A percentile compares a stretch with the other conserved stretches of the same genome.
Conservation (phyloP, 148 eudicot species). For the Diospyros kaki region DNA sequence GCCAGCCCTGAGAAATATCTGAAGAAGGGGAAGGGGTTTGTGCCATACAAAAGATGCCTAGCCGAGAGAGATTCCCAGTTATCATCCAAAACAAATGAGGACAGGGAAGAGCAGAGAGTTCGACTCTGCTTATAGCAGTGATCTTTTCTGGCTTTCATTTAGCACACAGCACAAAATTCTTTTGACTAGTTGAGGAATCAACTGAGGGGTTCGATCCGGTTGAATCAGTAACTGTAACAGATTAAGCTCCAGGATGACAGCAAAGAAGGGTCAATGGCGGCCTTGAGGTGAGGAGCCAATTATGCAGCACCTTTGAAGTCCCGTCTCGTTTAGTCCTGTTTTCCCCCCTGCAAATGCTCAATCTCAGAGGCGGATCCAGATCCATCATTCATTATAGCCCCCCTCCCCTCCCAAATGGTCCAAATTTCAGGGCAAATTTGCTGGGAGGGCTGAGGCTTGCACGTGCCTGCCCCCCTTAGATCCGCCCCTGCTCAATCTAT, state of each 20-base stretch:
- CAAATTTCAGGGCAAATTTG: no score
- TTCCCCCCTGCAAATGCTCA: background rate
- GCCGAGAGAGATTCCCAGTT: constrained; percentile 36
- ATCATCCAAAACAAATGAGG: constrained; percentile 28
- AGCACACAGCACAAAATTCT: background rate
- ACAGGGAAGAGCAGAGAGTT: constrained; percentile 41
- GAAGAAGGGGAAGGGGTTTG: constrained; percentile 46
- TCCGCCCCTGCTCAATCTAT: background rate
- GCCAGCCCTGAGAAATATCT: constrained; percentile 10
- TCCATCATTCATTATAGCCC: no score
- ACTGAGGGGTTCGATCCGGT: background rate
- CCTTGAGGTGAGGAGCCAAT: background rate
- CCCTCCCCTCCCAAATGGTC: no score
- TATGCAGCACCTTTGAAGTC: constrained; percentile 2
- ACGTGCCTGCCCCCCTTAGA: no score
- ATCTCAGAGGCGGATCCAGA: background rate
- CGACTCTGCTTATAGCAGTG: constrained; percentile 68
- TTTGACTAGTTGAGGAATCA: constrained; percentile 12
- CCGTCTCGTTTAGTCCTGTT: background rate
- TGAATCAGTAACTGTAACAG: background rate
- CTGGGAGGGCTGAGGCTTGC: no score
- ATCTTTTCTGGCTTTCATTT: background rate
- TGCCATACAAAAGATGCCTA: constrained; percentile 79
- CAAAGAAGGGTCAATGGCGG: background rate
- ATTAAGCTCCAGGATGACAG: constrained; percentile 7